Evolutionary conservation across 176 grass and related monocot species (phyloP), one percentile per base, ranked within the genome.

Genomic region (Carex scoparia): DNA sequence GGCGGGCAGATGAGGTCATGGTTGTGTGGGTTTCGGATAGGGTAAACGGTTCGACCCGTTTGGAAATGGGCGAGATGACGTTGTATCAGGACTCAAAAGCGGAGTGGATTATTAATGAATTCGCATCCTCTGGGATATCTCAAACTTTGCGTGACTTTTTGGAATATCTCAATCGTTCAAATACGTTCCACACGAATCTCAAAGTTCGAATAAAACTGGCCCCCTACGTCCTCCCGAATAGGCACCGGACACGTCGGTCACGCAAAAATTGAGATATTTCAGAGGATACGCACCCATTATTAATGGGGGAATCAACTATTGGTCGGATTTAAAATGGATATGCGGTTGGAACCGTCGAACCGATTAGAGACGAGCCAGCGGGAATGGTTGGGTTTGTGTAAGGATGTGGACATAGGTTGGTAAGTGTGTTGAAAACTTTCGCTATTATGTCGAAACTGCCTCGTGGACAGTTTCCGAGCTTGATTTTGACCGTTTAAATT

Each of bases 341-440:
- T 63, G 6, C 18, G 7, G 61, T 63, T 71, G 46, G 46, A 49
- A 10, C 46, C 46, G 46, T 71, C 8, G 46, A 49, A 10, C 46
- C 46, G 46, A 49, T 40, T 40, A 40, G 38, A 40, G 38, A 40
- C 33, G 3, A 40, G 38, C 8, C 1, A 63, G 61, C 61, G 61
- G 10, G 61, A 63, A 27, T 9, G 19, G 61, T 10, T 28, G 61
- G 23, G 61, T 6, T 63, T 48, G 18, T 11, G 33, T 77, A 10
- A 23, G 72, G 23, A 56, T 77, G 72, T 77, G 72, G 46, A 54
- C 72, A 77, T 51, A 28, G 35, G 72, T 11, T 77, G 7, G 44
- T 77, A 13, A 77, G 18, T 11, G 19, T 77, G 72, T 77, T 46
- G 40, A 77, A 77, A 77, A 77, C 46, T 77, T 42, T 54, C 19